Evolutionary conservation across 352 stramenopile species (phyloP), one percentile per base, ranked within the genome.

Genomic region (Phytophthora colocasiae): DNA sequence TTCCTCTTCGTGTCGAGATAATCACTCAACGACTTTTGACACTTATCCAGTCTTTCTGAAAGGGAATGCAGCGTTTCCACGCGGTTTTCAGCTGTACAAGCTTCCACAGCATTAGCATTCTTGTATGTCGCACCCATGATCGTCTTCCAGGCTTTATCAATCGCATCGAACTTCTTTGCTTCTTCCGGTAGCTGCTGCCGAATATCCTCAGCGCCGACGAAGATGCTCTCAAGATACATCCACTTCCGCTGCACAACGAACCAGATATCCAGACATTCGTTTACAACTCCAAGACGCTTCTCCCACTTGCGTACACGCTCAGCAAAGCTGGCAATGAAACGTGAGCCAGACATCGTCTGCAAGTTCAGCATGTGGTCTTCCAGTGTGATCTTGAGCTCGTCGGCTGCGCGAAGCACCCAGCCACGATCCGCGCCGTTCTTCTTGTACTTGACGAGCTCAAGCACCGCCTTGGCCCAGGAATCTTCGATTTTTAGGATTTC

Each of bases 151-250:
- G 87, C 79, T 59, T 98, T 98, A 61, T 98, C 90, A 47, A 98
- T 95, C 1, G 87, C 80, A 52, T 98, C 93, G 67, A 98, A 98
- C 63, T 97, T 97, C 53, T 97, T 98, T 0, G 93, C 93, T 66
- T 98, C 93, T 41, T 98, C 93, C 0, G 93, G 93, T 6, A 98
- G 69, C 62, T 98, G 93, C 53, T 98, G 89, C 0, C 93, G 89
- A 68, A 98, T 98, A 63, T 98, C 93, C 65, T 98, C 93, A 0
- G 90, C 89, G 2, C 92, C 92, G 10, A 98, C 89, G 54, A 98
- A 98, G 66, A 98, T 98, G 57, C 86, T 96, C 61, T 98, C 93
- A 15, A 98, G 83, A 63, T 98, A 98, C 92, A 98, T 98, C 93
- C 93, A 98, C 74, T 98, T 97, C 31, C 91, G 86, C 75, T 98